A percentile compares a stretch with the other conserved stretches of the same genome.
Conservation (phyloP, 2,329 filamentous ascomycete genomes). For the Eutypa lata region DNA sequence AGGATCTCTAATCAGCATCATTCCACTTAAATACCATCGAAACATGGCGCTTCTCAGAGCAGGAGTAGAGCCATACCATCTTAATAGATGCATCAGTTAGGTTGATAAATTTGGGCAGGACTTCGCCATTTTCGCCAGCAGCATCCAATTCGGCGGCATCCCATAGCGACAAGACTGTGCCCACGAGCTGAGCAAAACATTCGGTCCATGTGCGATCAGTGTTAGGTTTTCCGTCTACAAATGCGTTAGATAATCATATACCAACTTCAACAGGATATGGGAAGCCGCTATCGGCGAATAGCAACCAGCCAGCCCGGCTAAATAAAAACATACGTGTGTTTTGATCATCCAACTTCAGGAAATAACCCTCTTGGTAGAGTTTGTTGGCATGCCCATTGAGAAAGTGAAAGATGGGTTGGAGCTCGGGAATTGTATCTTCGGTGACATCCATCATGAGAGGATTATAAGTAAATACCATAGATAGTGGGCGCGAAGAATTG, state of each 20-base stretch:
- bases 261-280: not conserved
- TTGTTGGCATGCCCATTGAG: slow-evolving; percentile 96
- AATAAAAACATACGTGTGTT: slow-evolving; percentile 69
- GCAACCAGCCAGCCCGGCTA: slow-evolving; percentile 3
- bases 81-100: slow-evolving; percentile 96
- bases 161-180: slow-evolving; percentile 93
- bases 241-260: slow-evolving; percentile 9
- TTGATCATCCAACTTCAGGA: slow-evolving; percentile 92
- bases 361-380: slow-evolving; percentile 96
- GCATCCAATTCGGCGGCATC: slow-evolving; percentile 88
- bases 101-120: slow-evolving; percentile 91
- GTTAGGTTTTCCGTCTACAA: slow-evolving; percentile 78
- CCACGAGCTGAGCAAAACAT: slow-evolving; percentile 94
- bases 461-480: slow-evolving; percentile 82
- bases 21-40: slow-evolving; percentile 22
- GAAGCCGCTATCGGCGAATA: slow-evolving; percentile 1
- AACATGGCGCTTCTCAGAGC: not conserved
- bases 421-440: slow-evolving; percentile 83
- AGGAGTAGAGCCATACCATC: slow-evolving; percentile 62
- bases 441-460: slow-evolving; percentile 82
- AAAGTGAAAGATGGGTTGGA: slow-evolving; percentile 90
- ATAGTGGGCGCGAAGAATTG: slow-evolving; percentile 68
- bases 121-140: slow-evolving; percentile 79
- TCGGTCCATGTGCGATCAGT: slow-evolving; percentile 88
- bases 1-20: slow-evolving; percentile 2